Conservation (phyloP, 495 filamentous ascomycete species). For the Parachaetomium inaequale region DNA sequence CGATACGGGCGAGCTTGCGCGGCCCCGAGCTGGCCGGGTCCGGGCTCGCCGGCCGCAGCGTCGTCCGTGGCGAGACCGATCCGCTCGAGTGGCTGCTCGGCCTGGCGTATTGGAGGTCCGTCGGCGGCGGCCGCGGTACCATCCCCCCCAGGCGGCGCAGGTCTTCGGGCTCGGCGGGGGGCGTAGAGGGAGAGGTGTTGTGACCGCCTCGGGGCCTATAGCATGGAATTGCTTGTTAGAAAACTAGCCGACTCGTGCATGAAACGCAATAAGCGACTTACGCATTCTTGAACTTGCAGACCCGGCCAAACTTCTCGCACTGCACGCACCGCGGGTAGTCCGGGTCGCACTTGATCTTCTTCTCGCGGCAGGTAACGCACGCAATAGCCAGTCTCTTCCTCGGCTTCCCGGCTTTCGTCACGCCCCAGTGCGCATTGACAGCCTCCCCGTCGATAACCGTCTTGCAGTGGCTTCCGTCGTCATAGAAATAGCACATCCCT, state of each 20-base stretch:
- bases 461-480: constrained; percentile 79
- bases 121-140: not conserved
- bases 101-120: constrained; percentile 29
- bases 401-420: constrained; percentile 89
- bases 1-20: constrained; percentile 39
- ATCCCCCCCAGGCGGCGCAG: constrained; percentile 33
- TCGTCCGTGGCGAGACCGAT: constrained; percentile 43
- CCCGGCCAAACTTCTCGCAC: constrained; percentile 81
- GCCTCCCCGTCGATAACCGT: constrained; percentile 79
- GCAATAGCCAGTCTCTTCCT: constrained; percentile 85
- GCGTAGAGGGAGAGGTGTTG: constrained; percentile 35
- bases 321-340: constrained; percentile 81
- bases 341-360: constrained; percentile 96
- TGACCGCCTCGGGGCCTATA: constrained; percentile 51
- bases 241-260: not conserved
- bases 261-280: constrained; percentile 48
- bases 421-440: constrained; percentile 88
- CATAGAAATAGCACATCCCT: constrained; percentile 81
- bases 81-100: constrained; percentile 42
- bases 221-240: not conserved
- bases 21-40: constrained; percentile 29
- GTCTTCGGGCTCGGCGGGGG: constrained; percentile 47
- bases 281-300: constrained; percentile 85
- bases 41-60: constrained; percentile 32
- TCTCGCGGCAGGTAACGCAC: constrained; percentile 86